Base-by-base conservation (phyloP, 2,329 filamentous ascomycete species). In the Apiospora hydei region DNA sequence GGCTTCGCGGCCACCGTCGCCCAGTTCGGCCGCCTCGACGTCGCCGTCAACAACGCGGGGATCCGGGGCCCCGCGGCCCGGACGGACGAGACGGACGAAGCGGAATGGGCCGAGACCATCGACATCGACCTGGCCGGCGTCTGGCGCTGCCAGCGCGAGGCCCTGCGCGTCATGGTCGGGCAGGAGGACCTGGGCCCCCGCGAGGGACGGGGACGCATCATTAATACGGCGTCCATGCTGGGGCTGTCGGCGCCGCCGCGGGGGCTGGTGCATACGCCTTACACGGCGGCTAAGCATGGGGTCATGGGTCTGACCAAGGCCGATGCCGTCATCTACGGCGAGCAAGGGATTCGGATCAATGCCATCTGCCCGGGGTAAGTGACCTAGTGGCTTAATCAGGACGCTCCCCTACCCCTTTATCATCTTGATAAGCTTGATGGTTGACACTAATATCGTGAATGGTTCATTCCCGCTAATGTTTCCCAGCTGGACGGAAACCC, bases 11-110 rank as follows among this genome's bases (percentile, higher is more conserved):
- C 53, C 53, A 0, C 11, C 16, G 30, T 38, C 30, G 30, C 18
- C 16, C 77, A 80, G 69, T 89, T 89, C 77, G 87, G 87, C 14
- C 81, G 88, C 3, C 80, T 90, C 64, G 88, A 90, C 74, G 82
- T 88, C 53, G 87, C 86, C 0, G 82, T 90, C 68, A 89, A 90
- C 76, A 86, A 88, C 57, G 88, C 88, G 1, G 88, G 88, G 1
- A 83, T 90, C 38, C 80, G 80, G 7, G 86, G 86, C 0, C 75
- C 76, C 0, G 78, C 82, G 38, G 78, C 76, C 21, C 78, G 79
- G 0, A 88, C 87, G 0, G 83, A 88, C 71, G 82, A 88, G 71
- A 77, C 84, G 61, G 78, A 81, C 1, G 81, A 85, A 67, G 81
- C 81, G 0, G 86, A 88, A 51, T 90, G 87, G 83, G 77, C 85